Evolutionary conservation across 148 eudicot species (phyloP).

Genomic region (Chenopodium quinoa): DNA sequence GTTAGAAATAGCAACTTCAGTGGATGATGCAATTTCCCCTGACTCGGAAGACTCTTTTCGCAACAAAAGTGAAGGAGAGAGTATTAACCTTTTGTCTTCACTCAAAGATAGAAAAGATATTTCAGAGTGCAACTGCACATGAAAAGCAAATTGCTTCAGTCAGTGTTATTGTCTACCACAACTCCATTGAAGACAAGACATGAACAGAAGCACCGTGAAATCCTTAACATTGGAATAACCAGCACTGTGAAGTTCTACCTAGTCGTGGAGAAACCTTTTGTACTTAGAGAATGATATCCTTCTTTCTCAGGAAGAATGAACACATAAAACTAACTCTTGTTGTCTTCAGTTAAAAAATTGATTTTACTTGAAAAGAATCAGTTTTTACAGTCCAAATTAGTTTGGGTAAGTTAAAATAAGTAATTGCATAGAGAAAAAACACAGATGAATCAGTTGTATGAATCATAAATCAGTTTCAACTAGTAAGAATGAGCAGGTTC

Average conservation of each 20-base stretch:
- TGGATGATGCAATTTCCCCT: constrained; percentile 25
- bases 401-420: neutral
- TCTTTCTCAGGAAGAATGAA: neutral
- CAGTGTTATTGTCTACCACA: neutral
- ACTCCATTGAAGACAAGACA: neutral
- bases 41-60: constrained; percentile 38
- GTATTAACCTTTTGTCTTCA: constrained; percentile 50
- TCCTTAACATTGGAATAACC: neutral
- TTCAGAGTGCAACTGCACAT: constrained; percentile 46
- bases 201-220: neutral
- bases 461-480: neutral
- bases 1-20: constrained; percentile 37
- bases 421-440: neutral
- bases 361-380: too few species aligned
- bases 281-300: neutral
- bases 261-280: neutral
- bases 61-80: constrained; percentile 40
- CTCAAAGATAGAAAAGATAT: constrained; percentile 58
- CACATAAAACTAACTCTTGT: neutral
- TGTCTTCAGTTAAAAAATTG: too few species aligned
- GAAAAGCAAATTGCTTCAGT: neutral
- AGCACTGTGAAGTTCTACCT: neutral
- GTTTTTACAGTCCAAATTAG: neutral
- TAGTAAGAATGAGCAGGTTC: neutral
- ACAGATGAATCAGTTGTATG: neutral